These are phyloP conservation scores for bread wheat (Triticum aestivum) DNA, from an alignment of 176 grass and related monocot species.

Conservation along the genomic window DNA sequence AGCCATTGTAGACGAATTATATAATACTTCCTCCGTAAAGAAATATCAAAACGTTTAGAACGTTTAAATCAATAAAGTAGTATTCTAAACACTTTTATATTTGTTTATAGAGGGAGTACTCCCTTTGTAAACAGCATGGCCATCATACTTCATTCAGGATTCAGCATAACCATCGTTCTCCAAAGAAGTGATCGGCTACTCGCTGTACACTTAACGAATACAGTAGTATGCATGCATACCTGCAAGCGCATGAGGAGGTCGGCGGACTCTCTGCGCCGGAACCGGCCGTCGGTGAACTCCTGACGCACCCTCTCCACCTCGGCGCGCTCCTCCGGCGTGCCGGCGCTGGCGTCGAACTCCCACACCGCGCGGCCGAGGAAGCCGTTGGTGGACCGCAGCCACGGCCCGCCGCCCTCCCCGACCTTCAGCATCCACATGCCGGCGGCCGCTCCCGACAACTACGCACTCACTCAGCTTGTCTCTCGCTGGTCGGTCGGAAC, in stretches of 20 bases:
- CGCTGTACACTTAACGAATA: too few relatives aligned
- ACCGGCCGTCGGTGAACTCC: slow-evolving; percentile 31
- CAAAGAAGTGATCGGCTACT: too few relatives aligned
- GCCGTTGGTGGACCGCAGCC: slow-evolving; percentile 44
- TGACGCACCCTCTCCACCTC: slow-evolving; percentile 37
- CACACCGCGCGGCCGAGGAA: slow-evolving; percentile 51
- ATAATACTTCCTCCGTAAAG: too few relatives aligned
- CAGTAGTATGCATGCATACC: neutral
- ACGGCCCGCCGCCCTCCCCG: slow-evolving; percentile 38
- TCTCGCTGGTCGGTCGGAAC: too few relatives aligned
- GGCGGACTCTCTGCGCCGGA: slow-evolving; percentile 38
- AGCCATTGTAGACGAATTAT: too few relatives aligned
- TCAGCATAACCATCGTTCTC: too few relatives aligned
- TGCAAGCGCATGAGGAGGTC: slow-evolving; percentile 70
- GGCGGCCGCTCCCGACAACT: neutral
- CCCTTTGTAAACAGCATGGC: too few relatives aligned
- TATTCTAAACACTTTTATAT: too few relatives aligned
- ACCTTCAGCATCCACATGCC: slow-evolving; percentile 66
- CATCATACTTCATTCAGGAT: too few relatives aligned
- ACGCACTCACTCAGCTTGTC: neutral
- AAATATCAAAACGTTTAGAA: too few relatives aligned
- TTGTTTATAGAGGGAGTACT: too few relatives aligned
- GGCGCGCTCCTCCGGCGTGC: slow-evolving; percentile 45
- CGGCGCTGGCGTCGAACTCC: slow-evolving; percentile 45
- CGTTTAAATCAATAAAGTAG: too few relatives aligned